Conservation (phyloP, 2,329 filamentous ascomycete genomes). For the Rhexocercosporidium sp. region DNA sequence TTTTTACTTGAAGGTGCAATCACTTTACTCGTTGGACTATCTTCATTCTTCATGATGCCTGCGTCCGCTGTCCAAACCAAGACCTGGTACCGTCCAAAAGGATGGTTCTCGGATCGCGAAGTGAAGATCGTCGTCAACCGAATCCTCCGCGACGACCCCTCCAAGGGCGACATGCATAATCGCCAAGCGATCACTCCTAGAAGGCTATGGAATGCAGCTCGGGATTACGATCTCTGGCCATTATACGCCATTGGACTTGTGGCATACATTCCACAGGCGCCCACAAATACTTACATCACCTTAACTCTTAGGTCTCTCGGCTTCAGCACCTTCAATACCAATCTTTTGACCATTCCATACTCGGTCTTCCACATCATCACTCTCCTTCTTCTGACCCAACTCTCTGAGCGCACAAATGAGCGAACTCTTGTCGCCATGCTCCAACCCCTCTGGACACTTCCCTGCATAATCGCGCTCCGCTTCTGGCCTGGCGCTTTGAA, state of each 20-base stretch:
- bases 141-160: conserved; percentile 56
- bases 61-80: conserved; percentile 65
- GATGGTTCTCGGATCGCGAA: conserved; percentile 68
- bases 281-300: conserved; percentile 57
- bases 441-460: conserved; percentile 49
- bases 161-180: conserved; percentile 63
- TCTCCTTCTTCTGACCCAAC: conserved; percentile 51
- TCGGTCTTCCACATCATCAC: conserved; percentile 52
- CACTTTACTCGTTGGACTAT: conserved; percentile 56
- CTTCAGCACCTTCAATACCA: conserved; percentile 49
- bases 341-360: conserved; percentile 52
- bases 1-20: conserved; percentile 62
- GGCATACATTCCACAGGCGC: conserved; percentile 55
- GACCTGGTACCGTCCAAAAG: conserved; percentile 58
- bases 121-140: conserved; percentile 71
- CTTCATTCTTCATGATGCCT: conserved; percentile 62
- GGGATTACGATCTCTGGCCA: conserved; percentile 67
- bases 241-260: conserved; percentile 53
- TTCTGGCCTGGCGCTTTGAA: conserved; percentile 36
- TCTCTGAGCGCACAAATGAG: conserved; percentile 49
- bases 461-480: conserved; percentile 45
- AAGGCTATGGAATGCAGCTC: conserved; percentile 56
- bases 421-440: conserved; percentile 44
- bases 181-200: conserved; percentile 58
- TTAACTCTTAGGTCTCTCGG: conserved; percentile 50